Conservation (phyloP, 805 yeast species). For the Candida nitratophila region DNA sequence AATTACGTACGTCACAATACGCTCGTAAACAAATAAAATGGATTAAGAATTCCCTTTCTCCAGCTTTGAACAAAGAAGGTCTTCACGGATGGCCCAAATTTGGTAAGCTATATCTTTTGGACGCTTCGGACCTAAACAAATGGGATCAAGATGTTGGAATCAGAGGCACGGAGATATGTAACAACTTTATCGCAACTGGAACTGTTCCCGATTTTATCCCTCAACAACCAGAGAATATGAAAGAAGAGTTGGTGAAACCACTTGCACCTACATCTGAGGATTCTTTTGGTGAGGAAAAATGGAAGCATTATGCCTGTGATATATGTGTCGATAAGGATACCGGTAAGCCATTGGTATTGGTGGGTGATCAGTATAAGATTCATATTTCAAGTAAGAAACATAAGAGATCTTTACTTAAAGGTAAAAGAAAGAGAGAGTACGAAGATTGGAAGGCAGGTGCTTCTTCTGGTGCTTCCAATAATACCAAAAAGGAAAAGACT, state of each 20-base stretch:
- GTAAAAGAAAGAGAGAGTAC: slow-evolving; percentile 44
- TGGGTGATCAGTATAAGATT: slow-evolving; percentile 68
- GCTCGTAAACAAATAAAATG: slow-evolving; percentile 87
- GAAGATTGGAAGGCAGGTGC: slow-evolving; percentile 29
- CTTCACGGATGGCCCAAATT: slow-evolving; percentile 44
- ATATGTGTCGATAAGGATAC: slow-evolving; percentile 47
- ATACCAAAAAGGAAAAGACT: background rate
- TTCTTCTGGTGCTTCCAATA: background rate
- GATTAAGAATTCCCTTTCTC: slow-evolving; percentile 67
- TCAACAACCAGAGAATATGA: slow-evolving; percentile 14
- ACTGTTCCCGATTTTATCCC: background rate
- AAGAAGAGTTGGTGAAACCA: background rate
- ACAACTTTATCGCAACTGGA: slow-evolving; percentile 15
- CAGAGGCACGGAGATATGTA: slow-evolving; percentile 47
- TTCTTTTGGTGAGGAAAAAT: slow-evolving; percentile 22
- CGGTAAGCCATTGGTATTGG: slow-evolving; percentile 50
- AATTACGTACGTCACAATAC: slow-evolving; percentile 74
- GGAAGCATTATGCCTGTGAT: slow-evolving; percentile 68
- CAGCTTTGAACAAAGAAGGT: slow-evolving; percentile 46
- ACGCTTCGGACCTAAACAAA: slow-evolving; percentile 61
- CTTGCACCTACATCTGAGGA: slow-evolving; percentile 2
- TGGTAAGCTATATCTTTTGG: slow-evolving; percentile 58
- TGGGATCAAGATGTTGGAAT: slow-evolving; percentile 56
- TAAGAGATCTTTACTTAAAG: slow-evolving; percentile 39
- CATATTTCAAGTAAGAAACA: slow-evolving; percentile 71